These are phyloP conservation scores for Metrosideros polymorpha DNA, from an alignment of 441 rosid species.

Conservation along the genomic window DNA sequence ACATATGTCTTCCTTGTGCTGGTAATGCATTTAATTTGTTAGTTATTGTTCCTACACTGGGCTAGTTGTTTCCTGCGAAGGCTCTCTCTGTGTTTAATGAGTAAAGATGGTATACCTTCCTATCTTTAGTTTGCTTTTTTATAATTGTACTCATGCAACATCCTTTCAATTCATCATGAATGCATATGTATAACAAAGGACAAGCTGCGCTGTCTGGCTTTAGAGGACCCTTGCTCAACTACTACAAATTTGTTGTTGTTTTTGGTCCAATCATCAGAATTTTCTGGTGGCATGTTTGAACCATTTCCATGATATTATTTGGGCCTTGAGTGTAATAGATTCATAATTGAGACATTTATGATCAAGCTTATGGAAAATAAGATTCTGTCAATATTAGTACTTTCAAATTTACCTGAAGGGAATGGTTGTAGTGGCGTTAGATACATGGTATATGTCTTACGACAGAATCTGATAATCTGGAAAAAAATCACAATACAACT, in stretches of 20 bases:
- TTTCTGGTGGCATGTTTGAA: neutral
- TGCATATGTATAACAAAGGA: neutral
- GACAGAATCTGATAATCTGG: neutral
- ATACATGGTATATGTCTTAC: neutral
- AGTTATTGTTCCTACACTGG: neutral
- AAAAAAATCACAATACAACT: neutral
- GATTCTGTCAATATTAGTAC: neutral
- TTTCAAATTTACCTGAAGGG: neutral
- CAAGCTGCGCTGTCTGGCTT: neutral
- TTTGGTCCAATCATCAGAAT: neutral
- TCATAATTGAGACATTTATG: neutral
- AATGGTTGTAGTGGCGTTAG: neutral
- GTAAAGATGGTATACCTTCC: neutral
- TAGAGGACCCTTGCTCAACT: neutral
- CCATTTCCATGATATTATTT: neutral
- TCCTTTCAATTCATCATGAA: neutral
- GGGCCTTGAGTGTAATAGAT: neutral
- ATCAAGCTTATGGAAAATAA: neutral
- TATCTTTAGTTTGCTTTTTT: neutral
- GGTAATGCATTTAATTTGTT: neutral
- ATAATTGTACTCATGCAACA: neutral
- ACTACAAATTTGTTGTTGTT: neutral
- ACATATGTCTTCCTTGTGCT: neutral
- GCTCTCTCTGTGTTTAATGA: neutral
- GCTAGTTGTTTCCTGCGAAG: neutral